Base-by-base conservation (phyloP, 805 yeast species). In the Metschnikowia chrysomelidarum region DNA sequence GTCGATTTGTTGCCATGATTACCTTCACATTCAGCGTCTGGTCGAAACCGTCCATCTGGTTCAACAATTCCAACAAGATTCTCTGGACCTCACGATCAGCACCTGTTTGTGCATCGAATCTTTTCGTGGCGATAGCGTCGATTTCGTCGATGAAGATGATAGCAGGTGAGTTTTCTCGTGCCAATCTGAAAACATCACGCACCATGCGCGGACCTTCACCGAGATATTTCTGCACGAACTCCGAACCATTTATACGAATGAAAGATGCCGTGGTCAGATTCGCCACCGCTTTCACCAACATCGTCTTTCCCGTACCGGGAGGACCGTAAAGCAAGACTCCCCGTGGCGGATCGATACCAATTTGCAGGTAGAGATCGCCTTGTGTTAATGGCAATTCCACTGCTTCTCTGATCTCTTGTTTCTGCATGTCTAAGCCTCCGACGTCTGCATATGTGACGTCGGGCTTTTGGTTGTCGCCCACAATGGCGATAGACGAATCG, bases 121-220 rank as follows among this genome's bases (percentile, higher is more conserved):
- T 86, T 65, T 93, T 93, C 25, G 98, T 93, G 37, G 98, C 99
- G 62, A 93, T 93, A 21, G 99, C 96, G 67, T 93, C 98, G 53
- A 93, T 89, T 70, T 93, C 99, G 70, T 93, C 99, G 51, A 93
- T 93, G 65, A 93, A 93, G 43, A 93, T 93, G 56, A 93, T 93
- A 7, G 96, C 80, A 5, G 99, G 99, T 0, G 97, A 80, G 65
- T 93, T 93, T 60, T 93, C 99, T 57, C 98, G 78, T 6, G 99
- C 99, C 45, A 93, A 75, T 57, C 98, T 74, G 69, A 93, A 93
- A 22, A 93, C 98, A 61, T 93, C 98, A 62, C 99, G 82, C 22
- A 93, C 98, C 98, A 93, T 93, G 69, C 99, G 78, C 42, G 99
- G 98, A 55, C 99, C 98, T 70, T 93, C 99, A 60, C 99, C 99